Percentiles rank a stretch among this genome's conserved stretches.
Evolutionary conservation across 2,329 filamentous ascomycete species (phyloP).

Genomic region (Bipolaris sorokiniana): DNA sequence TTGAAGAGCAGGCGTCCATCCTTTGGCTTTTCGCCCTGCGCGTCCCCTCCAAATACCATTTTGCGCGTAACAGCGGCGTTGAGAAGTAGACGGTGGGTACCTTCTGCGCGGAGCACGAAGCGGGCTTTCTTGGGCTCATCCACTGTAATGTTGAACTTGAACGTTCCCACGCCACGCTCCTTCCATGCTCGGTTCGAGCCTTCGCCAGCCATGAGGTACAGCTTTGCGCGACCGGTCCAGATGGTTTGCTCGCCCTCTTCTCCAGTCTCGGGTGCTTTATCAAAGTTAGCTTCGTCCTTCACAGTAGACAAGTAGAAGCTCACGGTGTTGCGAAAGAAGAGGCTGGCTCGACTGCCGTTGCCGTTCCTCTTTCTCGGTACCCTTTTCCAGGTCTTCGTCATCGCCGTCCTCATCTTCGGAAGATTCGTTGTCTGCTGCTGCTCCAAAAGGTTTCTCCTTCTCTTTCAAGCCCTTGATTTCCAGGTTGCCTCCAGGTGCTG

Average conservation of each 20-base stretch:
- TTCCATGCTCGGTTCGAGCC: slow-evolving; percentile 73
- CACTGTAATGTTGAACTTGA: slow-evolving; percentile 73
- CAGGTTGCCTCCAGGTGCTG: slow-evolving; percentile 60
- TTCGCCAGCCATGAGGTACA: slow-evolving; percentile 75
- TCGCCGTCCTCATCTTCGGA: slow-evolving; percentile 63
- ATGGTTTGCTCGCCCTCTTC: slow-evolving; percentile 82
- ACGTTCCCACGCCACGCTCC: slow-evolving; percentile 81
- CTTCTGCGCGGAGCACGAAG: slow-evolving; percentile 89
- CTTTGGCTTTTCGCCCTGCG: slow-evolving; percentile 66
- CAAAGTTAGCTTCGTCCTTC: slow-evolving; percentile 20
- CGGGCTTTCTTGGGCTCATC: slow-evolving; percentile 61
- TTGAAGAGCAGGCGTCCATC: slow-evolving; percentile 73
- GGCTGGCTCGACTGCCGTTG: slow-evolving; percentile 47
- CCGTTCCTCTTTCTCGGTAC: slow-evolving; percentile 42
- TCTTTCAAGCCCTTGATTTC: slow-evolving; percentile 57
- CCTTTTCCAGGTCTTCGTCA: slow-evolving; percentile 28
- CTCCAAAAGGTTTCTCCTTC: slow-evolving; percentile 77
- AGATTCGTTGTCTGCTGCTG: slow-evolving; percentile 67
- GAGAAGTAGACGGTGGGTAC: slow-evolving; percentile 82
- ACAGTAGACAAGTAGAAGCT: slow-evolving; percentile 34
- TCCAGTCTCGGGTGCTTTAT: slow-evolving; percentile 74
- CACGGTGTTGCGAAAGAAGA: slow-evolving; percentile 68
- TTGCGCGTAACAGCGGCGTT: slow-evolving; percentile 82
- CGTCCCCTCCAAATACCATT: slow-evolving; percentile 78
- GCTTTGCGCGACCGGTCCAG: slow-evolving; percentile 78